Percentiles rank a stretch among this genome's conserved stretches.
phyloP scores from a whole-genome alignment of 1,139 yeast genomes.

The Debaryomycetaceae sp. region DNA sequence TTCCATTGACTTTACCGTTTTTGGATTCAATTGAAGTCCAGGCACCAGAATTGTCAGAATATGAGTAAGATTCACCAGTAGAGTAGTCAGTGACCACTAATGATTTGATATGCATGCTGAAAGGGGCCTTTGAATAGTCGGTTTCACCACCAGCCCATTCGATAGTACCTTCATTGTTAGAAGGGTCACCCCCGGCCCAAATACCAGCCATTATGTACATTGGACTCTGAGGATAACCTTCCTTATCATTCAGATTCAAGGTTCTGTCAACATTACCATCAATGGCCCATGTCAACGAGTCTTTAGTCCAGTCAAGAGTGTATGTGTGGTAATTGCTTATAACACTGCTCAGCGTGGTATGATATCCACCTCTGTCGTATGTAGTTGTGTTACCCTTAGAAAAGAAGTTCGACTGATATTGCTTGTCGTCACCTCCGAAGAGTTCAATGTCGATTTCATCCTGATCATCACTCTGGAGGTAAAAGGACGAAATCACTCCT shows the following conservation, averaged over 20 bases:
- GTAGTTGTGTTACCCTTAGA: slow-evolving; percentile 74
- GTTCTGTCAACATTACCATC: slow-evolving; percentile 64
- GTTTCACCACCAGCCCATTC: slow-evolving; percentile 86
- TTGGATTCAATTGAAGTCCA: slow-evolving; percentile 67
- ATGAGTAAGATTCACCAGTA: slow-evolving; percentile 65
- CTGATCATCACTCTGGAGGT: slow-evolving; percentile 77
- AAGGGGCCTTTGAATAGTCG: slow-evolving; percentile 64
- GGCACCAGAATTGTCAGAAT: slow-evolving; percentile 60
- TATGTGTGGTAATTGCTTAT: slow-evolving; percentile 62
- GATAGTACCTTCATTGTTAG: slow-evolving; percentile 65
- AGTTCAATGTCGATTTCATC: slow-evolving; percentile 89
- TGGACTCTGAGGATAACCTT: slow-evolving; percentile 78
- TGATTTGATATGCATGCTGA: slow-evolving; percentile 61
- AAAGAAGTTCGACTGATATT: slow-evolving; percentile 79
- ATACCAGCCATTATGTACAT: slow-evolving; percentile 66
- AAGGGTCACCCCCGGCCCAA: slow-evolving; percentile 83
- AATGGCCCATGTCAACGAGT: slow-evolving; percentile 55
- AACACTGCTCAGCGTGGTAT: slow-evolving; percentile 49
- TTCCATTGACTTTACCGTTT: slow-evolving; percentile 64
- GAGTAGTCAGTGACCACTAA: slow-evolving; percentile 75
- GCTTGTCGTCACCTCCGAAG: slow-evolving; percentile 70
- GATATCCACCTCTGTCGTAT: slow-evolving; percentile 79
- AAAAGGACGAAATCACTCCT: slow-evolving; percentile 78
- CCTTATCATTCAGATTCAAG: slow-evolving; percentile 45
- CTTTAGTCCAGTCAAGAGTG: slow-evolving; percentile 77